These are phyloP conservation scores for Salvia hispanica DNA, from an alignment of 257 asterid genomes.

Conservation along the genomic window DNA sequence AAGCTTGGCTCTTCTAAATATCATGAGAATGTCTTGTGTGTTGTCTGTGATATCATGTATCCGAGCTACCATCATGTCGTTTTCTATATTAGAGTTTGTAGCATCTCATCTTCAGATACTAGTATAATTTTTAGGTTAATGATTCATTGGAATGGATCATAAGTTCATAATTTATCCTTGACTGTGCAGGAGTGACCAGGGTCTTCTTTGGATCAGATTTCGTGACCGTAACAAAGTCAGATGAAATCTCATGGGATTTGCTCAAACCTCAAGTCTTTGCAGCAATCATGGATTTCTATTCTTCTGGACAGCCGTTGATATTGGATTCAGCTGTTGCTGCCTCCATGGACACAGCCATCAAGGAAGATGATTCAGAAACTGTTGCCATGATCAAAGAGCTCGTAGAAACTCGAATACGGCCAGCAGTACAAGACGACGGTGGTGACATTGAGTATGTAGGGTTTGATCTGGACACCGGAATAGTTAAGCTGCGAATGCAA, in stretches of 20 bases:
- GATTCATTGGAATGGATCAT: neutral
- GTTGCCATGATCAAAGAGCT: conserved; percentile 99
- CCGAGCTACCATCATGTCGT: neutral
- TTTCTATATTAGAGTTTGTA: neutral
- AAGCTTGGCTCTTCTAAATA: neutral
- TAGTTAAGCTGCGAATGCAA: conserved; percentile 90
- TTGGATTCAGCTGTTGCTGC: conserved; percentile 65
- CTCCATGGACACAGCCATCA: conserved; percentile 87
- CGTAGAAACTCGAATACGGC: conserved; percentile 90
- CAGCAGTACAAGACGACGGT: conserved; percentile 97
- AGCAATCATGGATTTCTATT: conserved; percentile 84
- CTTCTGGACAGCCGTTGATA: conserved; percentile 82
- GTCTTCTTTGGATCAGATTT: conserved; percentile 94
- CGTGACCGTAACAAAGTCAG: conserved; percentile 79
- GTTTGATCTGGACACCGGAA: conserved; percentile 70
- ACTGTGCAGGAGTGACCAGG: conserved; percentile 67
- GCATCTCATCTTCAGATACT: neutral
- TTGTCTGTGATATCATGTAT: neutral
- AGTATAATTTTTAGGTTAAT: neutral
- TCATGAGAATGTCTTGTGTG: neutral
- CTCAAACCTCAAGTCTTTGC: conserved; percentile 92
- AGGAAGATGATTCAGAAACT: conserved; percentile 87
- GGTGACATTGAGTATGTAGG: conserved; percentile 88
- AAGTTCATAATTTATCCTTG: neutral
- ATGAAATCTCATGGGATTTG: conserved; percentile 80